These are phyloP conservation scores for Mariannaea elegans DNA, from an alignment of 2,329 filamentous ascomycete genomes.

Conservation along the genomic window DNA sequence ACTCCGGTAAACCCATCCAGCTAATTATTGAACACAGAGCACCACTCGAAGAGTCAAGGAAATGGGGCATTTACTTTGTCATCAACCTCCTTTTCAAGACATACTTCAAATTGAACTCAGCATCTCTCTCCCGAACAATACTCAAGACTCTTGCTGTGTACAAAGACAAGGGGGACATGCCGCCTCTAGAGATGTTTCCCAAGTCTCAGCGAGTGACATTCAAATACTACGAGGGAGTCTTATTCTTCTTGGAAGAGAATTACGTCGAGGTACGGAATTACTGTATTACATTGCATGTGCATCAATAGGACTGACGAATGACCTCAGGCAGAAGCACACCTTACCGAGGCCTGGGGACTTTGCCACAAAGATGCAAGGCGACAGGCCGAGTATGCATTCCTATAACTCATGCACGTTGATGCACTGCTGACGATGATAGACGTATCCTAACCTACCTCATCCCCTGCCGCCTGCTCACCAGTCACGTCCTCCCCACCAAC, in stretches of 20 bases:
- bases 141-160: conserved; percentile 84
- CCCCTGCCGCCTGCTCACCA: conserved; percentile 89
- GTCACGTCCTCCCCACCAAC: conserved; percentile 81
- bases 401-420: not conserved
- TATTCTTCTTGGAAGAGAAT: conserved; percentile 95
- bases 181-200: conserved; percentile 80
- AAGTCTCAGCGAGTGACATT: conserved; percentile 93
- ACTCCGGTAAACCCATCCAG: not conserved
- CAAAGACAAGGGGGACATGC: conserved; percentile 77
- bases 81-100: conserved; percentile 98
- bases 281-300: conserved; percentile 2
- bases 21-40: conserved; percentile 61
- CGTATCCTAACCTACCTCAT: conserved; percentile 95
- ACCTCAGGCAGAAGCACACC: conserved; percentile 76
- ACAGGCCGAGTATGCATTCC: conserved; percentile 77
- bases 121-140: conserved; percentile 89
- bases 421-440: conserved; percentile 54
- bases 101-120: conserved; percentile 94
- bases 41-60: conserved; percentile 86
- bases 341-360: conserved; percentile 82
- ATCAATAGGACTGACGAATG: conserved; percentile 9
- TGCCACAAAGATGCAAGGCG: conserved; percentile 77
- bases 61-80: conserved; percentile 97
- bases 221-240: conserved; percentile 93
- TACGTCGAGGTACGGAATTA: conserved; percentile 72